A percentile compares a stretch with the other conserved stretches of the same genome.
Conservation (phyloP, 1,284 basidiomycete genomes). For the Leccinum subfulvum region DNA sequence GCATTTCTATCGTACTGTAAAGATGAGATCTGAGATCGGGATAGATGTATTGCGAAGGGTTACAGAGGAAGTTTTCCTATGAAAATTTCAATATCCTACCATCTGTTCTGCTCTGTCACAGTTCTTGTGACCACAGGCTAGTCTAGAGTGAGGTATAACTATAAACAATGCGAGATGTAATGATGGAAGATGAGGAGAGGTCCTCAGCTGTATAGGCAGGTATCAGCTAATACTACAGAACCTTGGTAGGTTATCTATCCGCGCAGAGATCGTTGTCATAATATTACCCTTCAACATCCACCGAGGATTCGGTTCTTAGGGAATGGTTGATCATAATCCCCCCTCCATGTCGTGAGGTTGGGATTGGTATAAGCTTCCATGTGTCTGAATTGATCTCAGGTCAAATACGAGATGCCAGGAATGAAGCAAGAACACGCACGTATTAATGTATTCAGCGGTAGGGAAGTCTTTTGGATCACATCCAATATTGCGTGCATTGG, state of each 20-base stretch:
- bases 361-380: constrained; percentile 43
- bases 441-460: constrained; percentile 60
- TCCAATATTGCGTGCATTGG: constrained; percentile 58
- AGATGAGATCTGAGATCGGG: neutral
- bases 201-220: too few species aligned
- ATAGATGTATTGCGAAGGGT: neutral
- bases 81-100: neutral
- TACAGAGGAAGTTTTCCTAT: neutral
- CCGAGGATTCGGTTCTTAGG: constrained; percentile 34
- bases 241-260: neutral
- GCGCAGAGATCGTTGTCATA: neutral
- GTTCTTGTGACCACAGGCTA: neutral
- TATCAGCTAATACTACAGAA: neutral
- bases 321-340: constrained; percentile 34
- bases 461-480: constrained; percentile 71
- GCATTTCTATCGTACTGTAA: neutral
- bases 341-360: constrained; percentile 41
- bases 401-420: neutral
- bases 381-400: constrained; percentile 24
- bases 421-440: constrained; percentile 34
- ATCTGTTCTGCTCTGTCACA: neutral
- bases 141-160: neutral
- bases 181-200: neutral
- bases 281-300: constrained; percentile 25
- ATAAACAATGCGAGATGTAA: constrained; percentile 1